Evolutionary conservation across 192 early-diverging fungal genomes (phyloP).

Genomic region (Backusella luteola): DNA sequence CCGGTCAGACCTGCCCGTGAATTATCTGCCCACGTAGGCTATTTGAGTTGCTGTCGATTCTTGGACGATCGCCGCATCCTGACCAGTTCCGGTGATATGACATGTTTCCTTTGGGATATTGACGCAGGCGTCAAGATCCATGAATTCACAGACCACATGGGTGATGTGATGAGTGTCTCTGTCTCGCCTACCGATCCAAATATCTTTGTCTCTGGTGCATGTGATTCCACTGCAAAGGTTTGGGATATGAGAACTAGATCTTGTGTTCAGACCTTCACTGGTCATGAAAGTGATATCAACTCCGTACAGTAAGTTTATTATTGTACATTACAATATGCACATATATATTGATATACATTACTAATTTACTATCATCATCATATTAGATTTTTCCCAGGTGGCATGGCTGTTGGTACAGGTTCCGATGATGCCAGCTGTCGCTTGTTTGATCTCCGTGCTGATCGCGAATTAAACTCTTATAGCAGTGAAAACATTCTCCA

Average conservation of each 20-base stretch:
- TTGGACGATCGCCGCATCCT: conserved; percentile 95
- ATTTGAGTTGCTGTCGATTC: conserved; percentile 96
- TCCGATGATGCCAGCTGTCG: conserved; percentile 98
- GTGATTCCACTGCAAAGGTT: conserved; percentile 96
- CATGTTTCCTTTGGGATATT: conserved; percentile 99
- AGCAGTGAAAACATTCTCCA: conserved; percentile 97
- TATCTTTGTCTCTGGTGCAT: conserved; percentile 96
- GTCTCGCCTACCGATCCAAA: conserved; percentile 87
- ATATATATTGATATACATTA: neutral
- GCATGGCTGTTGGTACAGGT: conserved; percentile 95
- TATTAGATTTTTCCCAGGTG: conserved; percentile 90
- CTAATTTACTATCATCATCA: neutral
- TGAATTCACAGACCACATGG: conserved; percentile 96
- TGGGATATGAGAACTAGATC: conserved; percentile 97
- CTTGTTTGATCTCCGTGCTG: conserved; percentile 94
- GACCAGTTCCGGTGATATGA: conserved; percentile 96
- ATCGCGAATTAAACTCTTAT: conserved; percentile 96
- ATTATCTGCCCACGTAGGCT: conserved; percentile 91
- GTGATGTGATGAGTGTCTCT: conserved; percentile 97
- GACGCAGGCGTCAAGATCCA: conserved; percentile 95
- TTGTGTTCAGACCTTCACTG: conserved; percentile 97
- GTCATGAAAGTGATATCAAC: conserved; percentile 96
- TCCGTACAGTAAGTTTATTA: conserved; percentile 68
- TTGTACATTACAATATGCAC: neutral
- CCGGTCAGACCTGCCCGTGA: conserved; percentile 92